phyloP scores from a whole-genome alignment of 2,329 filamentous ascomycete genomes.

The Trichoderma brevicompactum region DNA sequence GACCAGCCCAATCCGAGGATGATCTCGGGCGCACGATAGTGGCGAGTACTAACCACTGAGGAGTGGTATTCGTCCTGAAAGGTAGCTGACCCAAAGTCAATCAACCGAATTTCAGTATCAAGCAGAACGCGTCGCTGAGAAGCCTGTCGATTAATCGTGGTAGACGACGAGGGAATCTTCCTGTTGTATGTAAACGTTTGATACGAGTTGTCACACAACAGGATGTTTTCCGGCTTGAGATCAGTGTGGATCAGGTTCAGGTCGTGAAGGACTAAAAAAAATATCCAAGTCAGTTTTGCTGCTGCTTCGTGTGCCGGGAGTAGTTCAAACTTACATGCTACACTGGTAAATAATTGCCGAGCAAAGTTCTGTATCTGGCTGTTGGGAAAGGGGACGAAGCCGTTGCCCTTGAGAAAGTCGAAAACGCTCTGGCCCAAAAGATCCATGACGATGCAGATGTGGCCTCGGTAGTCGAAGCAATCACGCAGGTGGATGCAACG shows the following conservation, averaged over 20 bases:
- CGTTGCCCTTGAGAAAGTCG: conserved; percentile 94
- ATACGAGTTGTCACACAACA: conserved; percentile 67
- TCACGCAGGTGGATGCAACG: conserved; percentile 96
- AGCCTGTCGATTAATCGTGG: conserved; percentile 62
- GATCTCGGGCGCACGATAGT: conserved; percentile 72
- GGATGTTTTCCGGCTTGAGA: conserved; percentile 71
- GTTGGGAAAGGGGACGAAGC: conserved; percentile 95
- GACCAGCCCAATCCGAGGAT: conserved; percentile 73
- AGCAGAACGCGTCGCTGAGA: conserved; percentile 67
- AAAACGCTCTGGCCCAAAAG: conserved; percentile 93
- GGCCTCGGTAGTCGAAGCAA: conserved; percentile 95
- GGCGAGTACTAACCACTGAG: conserved; percentile 70
- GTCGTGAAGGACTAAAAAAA: conserved; percentile 79
- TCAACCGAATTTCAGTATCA: conserved; percentile 71
- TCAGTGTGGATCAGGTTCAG: conserved; percentile 95
- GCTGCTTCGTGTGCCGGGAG: rapidly evolving
- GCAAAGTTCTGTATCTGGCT: conserved; percentile 98
- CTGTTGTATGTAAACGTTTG: conserved; percentile 74
- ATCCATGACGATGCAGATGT: conserved; percentile 86
- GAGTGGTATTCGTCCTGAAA: conserved; percentile 76
- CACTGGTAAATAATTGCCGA: conserved; percentile 93
- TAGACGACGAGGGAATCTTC: conserved; percentile 69
- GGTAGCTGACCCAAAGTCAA: conserved; percentile 73
- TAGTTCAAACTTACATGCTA: conserved; percentile 74
- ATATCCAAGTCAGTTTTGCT: not conserved